Evolutionary conservation across 2,329 filamentous ascomycete species (phyloP), one percentile per base, ranked within the genome.

Genomic region (Trichophyton rubrum): DNA sequence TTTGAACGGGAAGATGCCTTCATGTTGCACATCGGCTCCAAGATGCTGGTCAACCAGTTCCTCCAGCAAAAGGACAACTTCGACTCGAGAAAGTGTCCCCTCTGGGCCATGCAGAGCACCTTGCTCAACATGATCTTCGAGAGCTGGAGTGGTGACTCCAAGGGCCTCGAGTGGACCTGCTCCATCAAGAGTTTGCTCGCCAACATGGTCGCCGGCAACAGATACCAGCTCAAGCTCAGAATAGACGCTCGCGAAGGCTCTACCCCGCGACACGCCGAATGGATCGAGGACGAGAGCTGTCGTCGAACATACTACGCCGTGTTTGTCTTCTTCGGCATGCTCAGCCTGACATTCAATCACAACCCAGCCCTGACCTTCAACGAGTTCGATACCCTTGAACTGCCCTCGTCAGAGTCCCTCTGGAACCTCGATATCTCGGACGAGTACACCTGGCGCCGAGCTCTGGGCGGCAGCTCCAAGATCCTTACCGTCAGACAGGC

Each of bases 21-120:
- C 72, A 90, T 95, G 81, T 84, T 96, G 22, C 93, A 99, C 75
- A 95, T 97, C 67, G 93, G 92, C 17, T 96, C 93, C 62, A 99
- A 97, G 79, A 88, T 97, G 30, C 82, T 99, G 17, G 91, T 97
- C 68, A 96, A 95, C 71, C 90, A 96, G 72, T 97, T 97, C 74
- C 75, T 99, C 64, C 90, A 96, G 75, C 95, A 96, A 78, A 96
- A 96, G 79, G 91, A 96, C 73, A 96, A 95, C 75, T 97, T 97
- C 74, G 96, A 92, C 79, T 97, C 93, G 7, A 86, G 92, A 68
- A 97, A 96, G 74, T 97, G 92, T 69, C 93, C 93, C 3, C 77
- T 99, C 13, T 97, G 93, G 92, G 93, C 92, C 56, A 97, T 97
- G 90, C 93, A 99, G 73, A 90, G 89, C 72, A 95, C 91, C 2